These are phyloP conservation scores for Lentinula sp. DNA, from an alignment of 768 basidiomycete species.

Conservation along the genomic window DNA sequence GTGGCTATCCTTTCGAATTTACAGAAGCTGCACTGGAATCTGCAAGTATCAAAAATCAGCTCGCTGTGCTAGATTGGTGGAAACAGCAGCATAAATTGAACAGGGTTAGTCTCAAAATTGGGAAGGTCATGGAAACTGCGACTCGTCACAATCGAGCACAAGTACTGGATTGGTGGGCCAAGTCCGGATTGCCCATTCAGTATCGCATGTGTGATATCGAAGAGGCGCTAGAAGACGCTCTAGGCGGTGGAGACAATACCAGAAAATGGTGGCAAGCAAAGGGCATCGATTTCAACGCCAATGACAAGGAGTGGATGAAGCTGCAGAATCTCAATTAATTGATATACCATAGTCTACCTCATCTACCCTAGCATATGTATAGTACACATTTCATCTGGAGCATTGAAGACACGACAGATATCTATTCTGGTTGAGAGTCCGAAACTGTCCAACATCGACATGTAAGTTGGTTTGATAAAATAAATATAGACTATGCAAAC, in stretches of 20 bases:
- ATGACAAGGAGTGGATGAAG: constrained; percentile 87
- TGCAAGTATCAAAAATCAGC: constrained; percentile 72
- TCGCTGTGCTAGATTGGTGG: constrained; percentile 85
- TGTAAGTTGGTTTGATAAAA: not conserved
- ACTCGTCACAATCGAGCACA: constrained; percentile 78
- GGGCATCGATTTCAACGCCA: constrained; percentile 79
- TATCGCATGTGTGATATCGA: constrained; percentile 91
- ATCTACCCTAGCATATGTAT: constrained; percentile 74
- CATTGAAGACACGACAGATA: constrained; percentile 84
- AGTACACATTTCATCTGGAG: constrained; percentile 94
- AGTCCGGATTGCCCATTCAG: constrained; percentile 69
- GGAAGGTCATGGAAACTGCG: constrained; percentile 82
- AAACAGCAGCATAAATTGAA: constrained; percentile 44
- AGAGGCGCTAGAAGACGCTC: constrained; percentile 84
- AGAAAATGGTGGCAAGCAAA: constrained; percentile 78
- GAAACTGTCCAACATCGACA: constrained; percentile 54
- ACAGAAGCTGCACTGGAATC: constrained; percentile 76
- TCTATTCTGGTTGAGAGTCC: constrained; percentile 59
- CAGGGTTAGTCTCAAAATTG: constrained; percentile 67
- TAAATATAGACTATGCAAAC: not conserved
- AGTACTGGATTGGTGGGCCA: constrained; percentile 87
- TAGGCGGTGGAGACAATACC: constrained; percentile 71
- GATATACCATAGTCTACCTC: not conserved
- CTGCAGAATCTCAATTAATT: constrained; percentile 64
- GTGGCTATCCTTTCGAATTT: constrained; percentile 63